Evolutionary conservation across 768 basidiomycete species (phyloP), one percentile per base, ranked within the genome.

Genomic region (Termitomyces sp.): DNA sequence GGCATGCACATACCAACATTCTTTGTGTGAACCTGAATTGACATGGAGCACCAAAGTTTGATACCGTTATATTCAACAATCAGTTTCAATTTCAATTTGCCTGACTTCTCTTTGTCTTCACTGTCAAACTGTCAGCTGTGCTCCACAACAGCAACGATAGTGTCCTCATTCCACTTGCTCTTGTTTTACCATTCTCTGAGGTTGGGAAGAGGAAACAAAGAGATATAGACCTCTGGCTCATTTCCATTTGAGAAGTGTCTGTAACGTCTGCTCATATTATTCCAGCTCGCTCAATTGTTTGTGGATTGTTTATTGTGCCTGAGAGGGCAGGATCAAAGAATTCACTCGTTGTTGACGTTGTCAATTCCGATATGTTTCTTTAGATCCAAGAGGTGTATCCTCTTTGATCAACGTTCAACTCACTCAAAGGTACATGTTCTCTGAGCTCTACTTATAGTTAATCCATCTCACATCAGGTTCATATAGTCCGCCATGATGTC

Each of bases 341-440:
- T 7, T 42, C 20, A 2, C 23, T 53, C 16, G 35, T 42, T 39
- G 55, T 48, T 20, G 50, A 57, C 32, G 29, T 48, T 3, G 45
- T 52, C 16, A 46, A 57, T n/a, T 51, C 50, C 15, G 55, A 56
- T 31, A 56, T 56, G 55, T 51, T 57, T 41, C 38, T 57, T 12
- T 12, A 32, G 5, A 52, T 52, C 15, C 36, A 15, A 15, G 38
- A 39, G 3, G 13, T 39, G 5, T 39, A 15, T 39, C 38, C 38
- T 39, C 38, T 29, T 29, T 29, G 29, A 29, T 3, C 29, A 4
- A 29, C 3, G 5, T 29, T 29, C 29, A 29, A 29, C 29, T 29
- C n/a, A n/a, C n/a, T n/a, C n/a, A n/a, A n/a, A n/a, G n/a, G n/a
- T n/a, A n/a, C n/a, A n/a, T n/a, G n/a, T n/a, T n/a, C n/a, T n/a